Percentiles rank a stretch among this genome's conserved stretches.
These are phyloP conservation scores for Rhynchospora pubera DNA, from an alignment of 176 grass and related monocot genomes.

Conservation along the genomic window DNA sequence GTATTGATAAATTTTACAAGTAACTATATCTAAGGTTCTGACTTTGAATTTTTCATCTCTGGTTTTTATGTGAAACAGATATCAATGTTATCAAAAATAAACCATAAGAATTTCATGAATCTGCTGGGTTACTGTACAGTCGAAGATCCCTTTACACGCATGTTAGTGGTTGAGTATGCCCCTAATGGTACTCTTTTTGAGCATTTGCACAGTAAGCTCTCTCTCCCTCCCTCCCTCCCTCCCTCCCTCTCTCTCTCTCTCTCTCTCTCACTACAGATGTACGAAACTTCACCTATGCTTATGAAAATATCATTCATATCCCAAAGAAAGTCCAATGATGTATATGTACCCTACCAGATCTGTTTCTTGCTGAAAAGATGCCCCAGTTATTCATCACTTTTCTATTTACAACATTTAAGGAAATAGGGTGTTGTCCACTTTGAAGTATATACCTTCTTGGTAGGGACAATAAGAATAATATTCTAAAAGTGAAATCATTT, in stretches of 20 bases:
- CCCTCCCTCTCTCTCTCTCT: not conserved
- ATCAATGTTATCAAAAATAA: conserved; percentile 55
- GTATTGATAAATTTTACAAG: not conserved
- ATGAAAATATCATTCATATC: not conserved
- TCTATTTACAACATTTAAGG: not conserved
- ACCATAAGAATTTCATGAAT: conserved; percentile 90
- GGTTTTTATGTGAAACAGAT: conserved; percentile 39
- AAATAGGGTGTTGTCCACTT: not conserved
- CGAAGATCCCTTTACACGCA: conserved; percentile 62
- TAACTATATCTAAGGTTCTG: not conserved
- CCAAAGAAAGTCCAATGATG: not conserved
- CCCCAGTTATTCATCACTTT: not conserved
- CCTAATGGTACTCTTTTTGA: conserved; percentile 83
- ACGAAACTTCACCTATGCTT: not conserved
- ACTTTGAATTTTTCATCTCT: not conserved
- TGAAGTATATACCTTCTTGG: not conserved
- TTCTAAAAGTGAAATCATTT: not conserved
- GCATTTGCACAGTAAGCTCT: conserved; percentile 75
- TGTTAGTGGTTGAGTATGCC: conserved; percentile 83
- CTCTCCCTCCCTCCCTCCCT: no score
- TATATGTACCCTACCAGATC: not conserved
- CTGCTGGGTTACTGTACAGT: conserved; percentile 61
- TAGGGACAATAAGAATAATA: not conserved
- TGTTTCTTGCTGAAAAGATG: not conserved
- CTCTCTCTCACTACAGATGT: not conserved